These are phyloP conservation scores for Kwoniella pini DNA, from an alignment of 768 basidiomycete species.

Conservation along the genomic window DNA sequence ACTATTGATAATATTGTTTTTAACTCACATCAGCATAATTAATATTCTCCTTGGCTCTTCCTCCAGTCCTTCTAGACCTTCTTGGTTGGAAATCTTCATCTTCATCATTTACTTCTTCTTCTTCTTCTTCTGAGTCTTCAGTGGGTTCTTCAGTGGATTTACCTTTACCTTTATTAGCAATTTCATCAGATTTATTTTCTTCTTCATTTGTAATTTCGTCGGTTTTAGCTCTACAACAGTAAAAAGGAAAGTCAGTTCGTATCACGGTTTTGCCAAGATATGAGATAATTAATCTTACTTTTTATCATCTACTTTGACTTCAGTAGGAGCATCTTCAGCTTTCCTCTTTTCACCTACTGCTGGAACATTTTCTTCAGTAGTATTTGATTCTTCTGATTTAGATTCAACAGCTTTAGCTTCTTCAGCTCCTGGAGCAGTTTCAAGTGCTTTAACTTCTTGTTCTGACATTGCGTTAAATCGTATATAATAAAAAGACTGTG, in stretches of 20 bases:
- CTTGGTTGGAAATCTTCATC: neutral
- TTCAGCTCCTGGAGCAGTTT: slow-evolving; percentile 19
- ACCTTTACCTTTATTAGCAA: slow-evolving; percentile 38
- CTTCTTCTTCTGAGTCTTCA: slow-evolving; percentile 27
- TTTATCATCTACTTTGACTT: slow-evolving; percentile 19
- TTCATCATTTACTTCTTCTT: slow-evolving; percentile 59
- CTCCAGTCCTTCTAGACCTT: slow-evolving; percentile 19
- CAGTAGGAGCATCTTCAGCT: slow-evolving; percentile 25
- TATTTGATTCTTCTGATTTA: neutral
- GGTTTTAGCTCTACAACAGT: slow-evolving; percentile 21
- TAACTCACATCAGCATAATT: no score
- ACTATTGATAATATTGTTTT: no score
- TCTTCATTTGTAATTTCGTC: slow-evolving; percentile 17
- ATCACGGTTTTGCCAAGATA: no score
- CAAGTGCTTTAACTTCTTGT: slow-evolving; percentile 24
- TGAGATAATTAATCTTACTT: no score
- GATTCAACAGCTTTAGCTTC: slow-evolving; percentile 18
- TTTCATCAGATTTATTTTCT: no score
- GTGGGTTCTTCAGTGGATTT: slow-evolving; percentile 27
- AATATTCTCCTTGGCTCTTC: no score
- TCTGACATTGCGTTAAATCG: slow-evolving; percentile 19
- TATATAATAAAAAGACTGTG: no score
- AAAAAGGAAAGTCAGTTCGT: neutral
- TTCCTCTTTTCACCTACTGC: slow-evolving; percentile 40
- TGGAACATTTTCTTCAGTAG: slow-evolving; percentile 8